phyloP scores from a whole-genome alignment of 148 eudicot species.

The Rhododendron vialii region DNA sequence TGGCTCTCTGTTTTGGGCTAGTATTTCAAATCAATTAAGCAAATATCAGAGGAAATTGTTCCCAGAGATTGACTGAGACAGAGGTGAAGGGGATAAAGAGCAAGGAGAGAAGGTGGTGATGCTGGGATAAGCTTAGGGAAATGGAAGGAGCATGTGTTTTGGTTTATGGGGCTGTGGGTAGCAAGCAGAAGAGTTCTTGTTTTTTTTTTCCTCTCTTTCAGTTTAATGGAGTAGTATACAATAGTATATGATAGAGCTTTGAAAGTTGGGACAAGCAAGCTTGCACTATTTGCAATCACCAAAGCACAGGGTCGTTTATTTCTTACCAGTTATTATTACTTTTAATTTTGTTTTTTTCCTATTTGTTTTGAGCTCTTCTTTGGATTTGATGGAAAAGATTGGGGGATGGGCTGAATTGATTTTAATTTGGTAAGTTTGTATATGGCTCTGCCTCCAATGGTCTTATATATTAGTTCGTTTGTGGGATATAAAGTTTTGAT shows the following conservation, averaged over 20 bases:
- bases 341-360: background rate
- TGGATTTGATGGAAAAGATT: background rate
- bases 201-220: background rate
- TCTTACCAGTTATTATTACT: background rate
- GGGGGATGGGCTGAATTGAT: conserved; percentile 10
- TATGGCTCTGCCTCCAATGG: conserved; percentile 16
- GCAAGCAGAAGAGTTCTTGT: background rate
- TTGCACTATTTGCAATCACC: conserved; percentile 25
- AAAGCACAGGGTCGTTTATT: conserved; percentile 15
- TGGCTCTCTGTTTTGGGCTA: background rate
- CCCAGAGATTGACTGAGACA: background rate
- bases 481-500: background rate
- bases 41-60: background rate
- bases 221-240: background rate
- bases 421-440: background rate
- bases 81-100: background rate
- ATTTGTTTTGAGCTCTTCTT: conserved; percentile 12
- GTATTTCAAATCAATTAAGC: background rate
- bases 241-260: background rate
- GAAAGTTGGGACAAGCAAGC: conserved; percentile 23
- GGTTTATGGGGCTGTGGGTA: conserved; percentile 16
- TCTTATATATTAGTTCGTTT: too few species aligned
- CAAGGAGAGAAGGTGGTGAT: background rate
- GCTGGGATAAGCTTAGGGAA: background rate
- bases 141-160: conserved; percentile 11